Base-by-base conservation (phyloP, 768 basidiomycete species). In the Paxillus involutus region DNA sequence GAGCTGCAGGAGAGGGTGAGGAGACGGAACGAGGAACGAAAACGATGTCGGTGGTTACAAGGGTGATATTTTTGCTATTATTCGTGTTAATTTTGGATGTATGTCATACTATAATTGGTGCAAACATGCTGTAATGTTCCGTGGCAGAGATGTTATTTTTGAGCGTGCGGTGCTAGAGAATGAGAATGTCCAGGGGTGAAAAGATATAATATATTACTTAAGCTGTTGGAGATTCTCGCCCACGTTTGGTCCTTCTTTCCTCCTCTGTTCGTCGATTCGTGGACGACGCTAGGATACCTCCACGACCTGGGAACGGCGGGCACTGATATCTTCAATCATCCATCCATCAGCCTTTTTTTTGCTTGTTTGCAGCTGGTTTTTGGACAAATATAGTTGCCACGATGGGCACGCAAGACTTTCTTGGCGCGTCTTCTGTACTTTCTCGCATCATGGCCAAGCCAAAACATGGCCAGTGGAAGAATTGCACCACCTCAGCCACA, bases 1-100 rank as follows among this genome's bases (percentile, higher is more conserved):
- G 63, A 47, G 47, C 62, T 78, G 64, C 46, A 56, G 54, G 74
- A 71, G 56, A 63, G 70, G 58, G 85, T 76, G 21, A 70, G 69
- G 33, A 62, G 65, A 51, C 77, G 82, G 43, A 75, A 81, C 57
- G 84, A 86, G 63, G 85, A 87, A 52, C 76, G 85, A 61, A 71
- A 74, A 65, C 75, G 80, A 47, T 74, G 74, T 68, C 69, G 70
- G 57, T 64, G 72, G 40, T 49, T 75, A 46, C 60, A 50, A n/a
- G 53, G 56, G 39, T 63, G 60, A 59, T 39, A 14, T 14, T 49
- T 39, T 37, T 49, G 26, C 13, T 49, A 24, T 26, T 33, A 14
- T 13, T 36, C 43, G 10, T 35, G 13, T 35, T 35, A 35, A 3
- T 35, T 35, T 35, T 12, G 35, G 35, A 12, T 43, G 13, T 32